A percentile compares a stretch with the other conserved stretches of the same genome.
Conservation (phyloP, 768 basidiomycete genomes). For the Boletus fagicola region DNA sequence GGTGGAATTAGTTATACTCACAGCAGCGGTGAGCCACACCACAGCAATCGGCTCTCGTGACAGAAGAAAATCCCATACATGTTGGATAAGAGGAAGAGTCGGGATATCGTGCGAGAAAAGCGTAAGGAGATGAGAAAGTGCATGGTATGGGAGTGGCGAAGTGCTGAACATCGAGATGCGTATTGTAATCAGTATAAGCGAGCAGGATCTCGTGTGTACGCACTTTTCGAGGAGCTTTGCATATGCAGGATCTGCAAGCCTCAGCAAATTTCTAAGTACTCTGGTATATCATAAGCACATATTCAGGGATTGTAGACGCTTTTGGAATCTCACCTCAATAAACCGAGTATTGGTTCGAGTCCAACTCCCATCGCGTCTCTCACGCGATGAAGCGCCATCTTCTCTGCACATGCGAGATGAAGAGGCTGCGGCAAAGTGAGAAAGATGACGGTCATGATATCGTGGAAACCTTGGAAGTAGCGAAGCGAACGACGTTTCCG, state of each 20-base stretch:
- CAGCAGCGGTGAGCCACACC: slow-evolving; percentile 82
- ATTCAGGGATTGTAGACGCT: background rate
- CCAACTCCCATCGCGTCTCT: slow-evolving; percentile 87
- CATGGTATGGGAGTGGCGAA: slow-evolving; percentile 83
- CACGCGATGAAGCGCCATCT: slow-evolving; percentile 40
- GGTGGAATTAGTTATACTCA: slow-evolving; percentile 39
- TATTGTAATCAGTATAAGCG: background rate
- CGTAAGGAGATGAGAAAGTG: slow-evolving; percentile 86
- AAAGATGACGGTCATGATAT: slow-evolving; percentile 82
- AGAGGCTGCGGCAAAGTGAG: slow-evolving; percentile 65
- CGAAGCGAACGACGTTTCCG: slow-evolving; percentile 66
- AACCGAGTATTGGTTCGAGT: slow-evolving; percentile 81
- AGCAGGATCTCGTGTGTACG: slow-evolving; percentile 17
- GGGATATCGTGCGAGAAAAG: slow-evolving; percentile 92
- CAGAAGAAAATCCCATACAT: slow-evolving; percentile 88
- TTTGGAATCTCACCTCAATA: slow-evolving; percentile 53
- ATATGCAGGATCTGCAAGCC: slow-evolving; percentile 66
- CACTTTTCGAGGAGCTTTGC: slow-evolving; percentile 68
- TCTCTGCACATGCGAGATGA: slow-evolving; percentile 51
- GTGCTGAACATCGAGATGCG: slow-evolving; percentile 40
- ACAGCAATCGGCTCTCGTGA: slow-evolving; percentile 76
- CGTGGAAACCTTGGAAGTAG: slow-evolving; percentile 94
- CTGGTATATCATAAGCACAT: slow-evolving; percentile 35
- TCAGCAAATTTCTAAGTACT: slow-evolving; percentile 70
- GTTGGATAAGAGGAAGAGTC: slow-evolving; percentile 84